A percentile compares a stretch with the other conserved stretches of the same genome.
phyloP scores from a whole-genome alignment of 129 eudicot genomes.

The Flaveria trinervia region DNA sequence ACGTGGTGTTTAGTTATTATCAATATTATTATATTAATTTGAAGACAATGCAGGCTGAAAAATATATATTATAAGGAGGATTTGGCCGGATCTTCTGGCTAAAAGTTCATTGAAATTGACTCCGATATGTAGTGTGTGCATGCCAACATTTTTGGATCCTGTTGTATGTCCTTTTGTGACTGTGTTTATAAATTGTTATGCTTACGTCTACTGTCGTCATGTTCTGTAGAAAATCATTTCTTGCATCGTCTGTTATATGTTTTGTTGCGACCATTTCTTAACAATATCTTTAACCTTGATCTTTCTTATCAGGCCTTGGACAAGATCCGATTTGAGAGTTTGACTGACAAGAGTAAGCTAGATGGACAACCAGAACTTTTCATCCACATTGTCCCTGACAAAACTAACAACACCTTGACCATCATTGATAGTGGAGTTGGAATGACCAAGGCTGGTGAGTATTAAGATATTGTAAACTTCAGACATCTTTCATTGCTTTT shows the following conservation, averaged over 20 bases:
- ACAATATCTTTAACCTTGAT: background rate
- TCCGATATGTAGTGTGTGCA: background rate
- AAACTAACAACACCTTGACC: slow-evolving; percentile 67
- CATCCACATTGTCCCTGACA: slow-evolving; percentile 91
- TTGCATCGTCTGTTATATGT: background rate
- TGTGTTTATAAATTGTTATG: background rate
- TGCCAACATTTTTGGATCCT: background rate
- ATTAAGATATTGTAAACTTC: background rate
- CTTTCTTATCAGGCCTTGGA: slow-evolving; percentile 57
- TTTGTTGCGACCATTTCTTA: background rate
- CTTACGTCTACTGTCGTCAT: background rate
- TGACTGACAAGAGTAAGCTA: slow-evolving; percentile 95
- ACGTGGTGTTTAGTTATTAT: too few relatives aligned
- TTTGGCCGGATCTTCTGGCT: too few relatives aligned
- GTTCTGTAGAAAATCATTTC: background rate
- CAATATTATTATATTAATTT: background rate
- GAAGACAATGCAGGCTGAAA: too few relatives aligned
- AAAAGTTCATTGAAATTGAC: too few relatives aligned
- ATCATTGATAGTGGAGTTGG: slow-evolving; percentile 92
- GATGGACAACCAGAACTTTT: slow-evolving; percentile 91
- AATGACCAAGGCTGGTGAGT: slow-evolving; percentile 94
- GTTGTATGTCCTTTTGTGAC: background rate
- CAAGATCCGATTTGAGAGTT: slow-evolving; percentile 84
- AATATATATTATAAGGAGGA: too few relatives aligned
- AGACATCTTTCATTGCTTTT: background rate